These are phyloP conservation scores for Phytophthora ohioensis DNA, from an alignment of 352 stramenopile species.

Conservation along the genomic window DNA sequence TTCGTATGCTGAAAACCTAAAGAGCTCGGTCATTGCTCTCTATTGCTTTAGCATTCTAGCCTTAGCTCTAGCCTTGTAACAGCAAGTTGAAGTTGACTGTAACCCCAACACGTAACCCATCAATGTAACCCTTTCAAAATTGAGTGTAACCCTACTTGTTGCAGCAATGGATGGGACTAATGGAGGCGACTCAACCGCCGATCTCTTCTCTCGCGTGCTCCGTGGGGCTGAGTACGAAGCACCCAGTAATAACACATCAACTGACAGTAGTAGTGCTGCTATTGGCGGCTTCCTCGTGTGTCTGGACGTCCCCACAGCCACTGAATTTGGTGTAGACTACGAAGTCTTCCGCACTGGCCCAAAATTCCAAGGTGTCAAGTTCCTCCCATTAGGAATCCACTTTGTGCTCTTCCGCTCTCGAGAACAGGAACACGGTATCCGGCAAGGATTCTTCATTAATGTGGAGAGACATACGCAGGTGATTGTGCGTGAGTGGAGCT, in stretches of 20 bases:
- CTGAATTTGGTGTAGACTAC: constrained; percentile 90
- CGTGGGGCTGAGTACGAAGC: constrained; percentile 15
- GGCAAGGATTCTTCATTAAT: constrained; percentile 85
- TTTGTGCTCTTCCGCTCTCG: constrained; percentile 84
- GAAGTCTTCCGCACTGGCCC: constrained; percentile 83
- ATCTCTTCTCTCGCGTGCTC: constrained; percentile 58
- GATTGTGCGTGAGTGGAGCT: constrained; percentile 79
- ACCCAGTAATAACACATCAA: neutral
- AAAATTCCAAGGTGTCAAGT: constrained; percentile 88
- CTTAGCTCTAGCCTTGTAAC: constrained; percentile 18
- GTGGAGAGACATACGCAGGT: constrained; percentile 70
- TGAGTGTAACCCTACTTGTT: constrained; percentile 5
- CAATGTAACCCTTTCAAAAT: constrained; percentile 21
- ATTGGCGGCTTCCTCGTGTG: constrained; percentile 84
- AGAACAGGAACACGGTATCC: constrained; percentile 83
- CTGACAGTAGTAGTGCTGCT: constrained; percentile 7
- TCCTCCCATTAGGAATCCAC: constrained; percentile 81
- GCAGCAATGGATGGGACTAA: constrained; percentile 37
- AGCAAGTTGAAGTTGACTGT: constrained; percentile 26
- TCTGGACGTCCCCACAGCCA: constrained; percentile 78
- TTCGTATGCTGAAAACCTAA: constrained; percentile 15
- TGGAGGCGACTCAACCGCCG: constrained; percentile 23
- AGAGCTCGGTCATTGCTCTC: constrained; percentile 5
- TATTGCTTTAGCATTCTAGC: constrained; percentile 25
- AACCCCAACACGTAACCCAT: constrained; percentile 19